Evolutionary conservation across 164 flowering plant genomes (phyloP), one percentile per base, ranked within the genome.

Genomic region (Vitis rupestris): DNA sequence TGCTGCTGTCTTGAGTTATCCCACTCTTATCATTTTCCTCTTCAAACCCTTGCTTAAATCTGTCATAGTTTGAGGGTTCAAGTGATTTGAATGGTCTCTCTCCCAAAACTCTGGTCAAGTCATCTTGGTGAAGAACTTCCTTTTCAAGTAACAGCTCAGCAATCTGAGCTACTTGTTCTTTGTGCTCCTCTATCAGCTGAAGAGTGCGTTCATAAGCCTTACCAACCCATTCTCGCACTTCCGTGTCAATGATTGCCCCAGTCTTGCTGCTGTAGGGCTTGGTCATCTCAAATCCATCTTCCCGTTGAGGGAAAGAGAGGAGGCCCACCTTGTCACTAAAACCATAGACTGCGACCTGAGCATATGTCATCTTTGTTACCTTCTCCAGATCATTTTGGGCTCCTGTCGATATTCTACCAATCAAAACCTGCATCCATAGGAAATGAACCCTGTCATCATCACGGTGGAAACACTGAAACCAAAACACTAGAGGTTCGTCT

Each of bases 201-300:
- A 93, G 13, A 1, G 99, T 93, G 15, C 77, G 85, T 7, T 75
- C 68, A 47, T 91, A 95, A 47, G 98, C 97, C 77, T 86, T 91
- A 52, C 29, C 78, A 11, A 95, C 97, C 98, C 92, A 91, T 64
- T 92, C 99, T 63, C 99, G 78, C 50, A 95, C 99, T 74, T 95
- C 99, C 16, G 49, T 27, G 59, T 95, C 99, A 9, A 95, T 95
- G 9, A 95, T 84, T 3, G 88, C 97, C 2, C 84, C 97, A 0
- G 97, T 95, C 71, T 91, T 87, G 84, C 85, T 95, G 84, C 99
- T 93, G 82, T 90, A 93, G 37, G 99, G 98, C 75, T 93, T 93
- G 56, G 57, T 67, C 94, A 88, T 88, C 79, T 91, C 98, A 37
- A 85, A 81, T 2, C 69, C 13, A 70, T 90, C 98, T 0, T 93